phyloP scores from a whole-genome alignment of 2,329 filamentous ascomycete species.

The Pseudonectria buxi region DNA sequence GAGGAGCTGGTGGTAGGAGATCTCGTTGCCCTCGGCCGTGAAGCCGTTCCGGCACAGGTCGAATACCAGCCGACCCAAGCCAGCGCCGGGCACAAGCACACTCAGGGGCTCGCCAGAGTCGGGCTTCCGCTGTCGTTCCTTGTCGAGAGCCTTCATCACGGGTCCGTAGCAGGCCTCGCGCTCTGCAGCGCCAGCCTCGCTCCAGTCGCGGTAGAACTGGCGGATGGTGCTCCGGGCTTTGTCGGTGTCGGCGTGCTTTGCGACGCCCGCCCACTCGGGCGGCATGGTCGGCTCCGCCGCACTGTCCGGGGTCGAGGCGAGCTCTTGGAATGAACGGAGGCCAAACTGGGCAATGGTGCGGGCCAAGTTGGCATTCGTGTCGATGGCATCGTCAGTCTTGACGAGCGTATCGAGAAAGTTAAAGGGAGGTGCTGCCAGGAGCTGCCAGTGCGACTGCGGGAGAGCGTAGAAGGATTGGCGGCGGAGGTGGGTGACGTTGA shows the following conservation, averaged over 20 bases:
- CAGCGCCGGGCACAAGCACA: slow-evolving; percentile 84
- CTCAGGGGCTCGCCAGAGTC: slow-evolving; percentile 39
- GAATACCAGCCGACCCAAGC: slow-evolving; percentile 81
- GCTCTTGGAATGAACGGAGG: slow-evolving; percentile 59
- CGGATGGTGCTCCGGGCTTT: slow-evolving; percentile 89
- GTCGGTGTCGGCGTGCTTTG: slow-evolving; percentile 70
- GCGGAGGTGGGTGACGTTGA: slow-evolving; percentile 83
- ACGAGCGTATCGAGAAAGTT: slow-evolving; percentile 72
- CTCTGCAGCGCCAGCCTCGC: slow-evolving; percentile 66
- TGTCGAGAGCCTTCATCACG: slow-evolving; percentile 58
- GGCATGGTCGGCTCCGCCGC: slow-evolving; percentile 42
- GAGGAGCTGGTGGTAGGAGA: slow-evolving; percentile 93
- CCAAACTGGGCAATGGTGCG: slow-evolving; percentile 68
- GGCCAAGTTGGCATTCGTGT: slow-evolving; percentile 77
- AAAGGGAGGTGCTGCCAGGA: slow-evolving; percentile 77
- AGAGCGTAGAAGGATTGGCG: slow-evolving; percentile 91
- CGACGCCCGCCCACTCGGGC: slow-evolving; percentile 60
- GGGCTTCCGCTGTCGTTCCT: slow-evolving; percentile 31
- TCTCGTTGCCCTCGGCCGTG: slow-evolving; percentile 81
- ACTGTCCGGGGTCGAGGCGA: slow-evolving; percentile 28
- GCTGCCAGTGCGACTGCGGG: slow-evolving; percentile 73
- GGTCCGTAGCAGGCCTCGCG: slow-evolving; percentile 71
- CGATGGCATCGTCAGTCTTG: slow-evolving; percentile 79
- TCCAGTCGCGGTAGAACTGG: slow-evolving; percentile 96
- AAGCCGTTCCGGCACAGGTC: slow-evolving; percentile 73